phyloP scores from a whole-genome alignment of 2,329 filamentous ascomycete species.

The Arthroderma sp. region DNA sequence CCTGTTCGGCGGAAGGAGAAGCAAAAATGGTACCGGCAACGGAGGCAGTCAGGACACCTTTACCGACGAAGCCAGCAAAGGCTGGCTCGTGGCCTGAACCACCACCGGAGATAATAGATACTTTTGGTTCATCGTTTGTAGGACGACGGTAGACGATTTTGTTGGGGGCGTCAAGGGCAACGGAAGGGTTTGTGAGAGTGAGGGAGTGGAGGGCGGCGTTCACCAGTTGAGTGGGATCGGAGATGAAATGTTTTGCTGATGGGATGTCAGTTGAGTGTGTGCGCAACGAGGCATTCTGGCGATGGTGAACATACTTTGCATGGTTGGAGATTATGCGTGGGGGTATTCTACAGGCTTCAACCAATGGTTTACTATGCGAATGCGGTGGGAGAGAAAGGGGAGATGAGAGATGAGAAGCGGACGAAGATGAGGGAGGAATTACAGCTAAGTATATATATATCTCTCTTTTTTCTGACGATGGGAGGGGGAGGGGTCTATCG shows the following conservation, averaged over 20 bases:
- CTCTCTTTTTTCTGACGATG: no score
- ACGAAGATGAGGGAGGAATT: no score
- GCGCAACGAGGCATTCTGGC: background rate
- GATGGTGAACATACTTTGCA: slow-evolving; percentile 22
- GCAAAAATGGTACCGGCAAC: slow-evolving; percentile 84
- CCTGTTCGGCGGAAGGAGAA: slow-evolving; percentile 67
- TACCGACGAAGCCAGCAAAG: slow-evolving; percentile 74
- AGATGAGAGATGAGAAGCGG: slow-evolving; percentile 1
- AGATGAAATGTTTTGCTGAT: slow-evolving; percentile 69
- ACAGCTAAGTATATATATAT: no score
- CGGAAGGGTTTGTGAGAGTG: slow-evolving; percentile 70
- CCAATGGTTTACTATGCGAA: no score
- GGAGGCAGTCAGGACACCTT: slow-evolving; percentile 64
- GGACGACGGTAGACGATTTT: slow-evolving; percentile 73
- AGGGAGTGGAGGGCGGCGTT: slow-evolving; percentile 61
- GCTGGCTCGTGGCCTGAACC: slow-evolving; percentile 84
- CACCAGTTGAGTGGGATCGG: slow-evolving; percentile 69
- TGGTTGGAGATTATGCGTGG: slow-evolving; percentile 10
- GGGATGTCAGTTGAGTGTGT: slow-evolving; percentile 6
- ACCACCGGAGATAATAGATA: slow-evolving; percentile 76
- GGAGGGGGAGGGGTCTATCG: no score
- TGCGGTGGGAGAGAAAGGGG: slow-evolving; percentile 3
- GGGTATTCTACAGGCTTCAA: no score
- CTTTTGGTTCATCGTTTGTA: slow-evolving; percentile 40
- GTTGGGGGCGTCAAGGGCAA: slow-evolving; percentile 63